Percentiles rank a stretch among this genome's conserved stretches.
Evolutionary conservation across 1,284 basidiomycete species (phyloP).

Genomic region (Tilletia walkeri): DNA sequence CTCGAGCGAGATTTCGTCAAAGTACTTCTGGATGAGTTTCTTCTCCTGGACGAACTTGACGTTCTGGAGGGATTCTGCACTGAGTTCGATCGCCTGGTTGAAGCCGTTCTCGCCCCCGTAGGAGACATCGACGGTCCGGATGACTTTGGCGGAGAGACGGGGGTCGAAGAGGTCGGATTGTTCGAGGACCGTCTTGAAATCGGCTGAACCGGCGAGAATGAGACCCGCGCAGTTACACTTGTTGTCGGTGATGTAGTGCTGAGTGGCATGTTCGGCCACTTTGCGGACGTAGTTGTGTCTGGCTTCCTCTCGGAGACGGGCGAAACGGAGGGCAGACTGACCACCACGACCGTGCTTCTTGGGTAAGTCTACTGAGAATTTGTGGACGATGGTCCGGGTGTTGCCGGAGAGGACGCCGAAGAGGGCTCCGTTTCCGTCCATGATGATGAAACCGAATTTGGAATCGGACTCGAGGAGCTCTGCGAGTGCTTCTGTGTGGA

Average conservation of each 20-base stretch:
- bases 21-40: constrained; percentile 79
- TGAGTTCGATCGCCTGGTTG: constrained; percentile 96
- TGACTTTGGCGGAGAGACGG: constrained; percentile 76
- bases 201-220: constrained; percentile 95
- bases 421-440: constrained; percentile 96
- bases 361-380: constrained; percentile 97
- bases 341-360: constrained; percentile 99
- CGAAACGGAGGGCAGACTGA: constrained; percentile 99
- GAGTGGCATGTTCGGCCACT: constrained; percentile 92
- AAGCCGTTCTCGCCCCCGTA: constrained; percentile 99
- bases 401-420: constrained; percentile 96
- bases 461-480: constrained; percentile 97
- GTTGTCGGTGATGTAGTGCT: constrained; percentile 97
- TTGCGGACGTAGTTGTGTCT: constrained; percentile 99
- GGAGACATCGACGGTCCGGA: constrained; percentile 75
- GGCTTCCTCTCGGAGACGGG: constrained; percentile 97
- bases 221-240: constrained; percentile 97
- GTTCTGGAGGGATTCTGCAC: constrained; percentile 90
- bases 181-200: constrained; percentile 97
- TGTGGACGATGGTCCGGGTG: constrained; percentile 94
- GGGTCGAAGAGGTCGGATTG: constrained; percentile 95
- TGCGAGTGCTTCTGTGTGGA: constrained; percentile 95
- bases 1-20: constrained; percentile 98
- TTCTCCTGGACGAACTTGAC: constrained; percentile 99
- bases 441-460: constrained; percentile 98